phyloP scores from a whole-genome alignment of 2,329 filamentous ascomycete genomes.

The Fusarium tricinctum region DNA sequence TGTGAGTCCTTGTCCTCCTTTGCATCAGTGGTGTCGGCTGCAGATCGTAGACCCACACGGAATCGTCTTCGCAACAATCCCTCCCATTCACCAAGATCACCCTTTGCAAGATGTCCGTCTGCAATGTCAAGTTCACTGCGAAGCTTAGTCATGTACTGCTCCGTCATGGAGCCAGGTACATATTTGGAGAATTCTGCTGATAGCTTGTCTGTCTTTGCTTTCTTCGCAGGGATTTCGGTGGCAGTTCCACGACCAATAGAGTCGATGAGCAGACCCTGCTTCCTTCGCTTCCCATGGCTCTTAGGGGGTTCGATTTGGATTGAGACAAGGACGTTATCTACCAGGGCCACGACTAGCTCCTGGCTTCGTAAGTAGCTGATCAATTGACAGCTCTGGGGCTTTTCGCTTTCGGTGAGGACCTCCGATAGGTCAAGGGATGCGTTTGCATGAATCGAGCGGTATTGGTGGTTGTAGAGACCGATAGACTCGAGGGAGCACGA shows the following conservation, averaged over 20 bases:
- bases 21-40: slow-evolving; percentile 34
- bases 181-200: slow-evolving; percentile 54
- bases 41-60: slow-evolving; percentile 56
- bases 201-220: slow-evolving; percentile 50
- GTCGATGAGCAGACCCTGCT: slow-evolving; percentile 77
- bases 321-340: slow-evolving; percentile 74
- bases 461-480: slow-evolving; percentile 78
- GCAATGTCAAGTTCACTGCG: slow-evolving; percentile 61
- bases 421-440: slow-evolving; percentile 60
- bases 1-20: slow-evolving; percentile 46
- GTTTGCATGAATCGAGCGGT: slow-evolving; percentile 70
- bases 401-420: slow-evolving; percentile 55
- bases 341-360: slow-evolving; percentile 74
- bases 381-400: slow-evolving; percentile 59
- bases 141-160: slow-evolving; percentile 63
- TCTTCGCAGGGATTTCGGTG: slow-evolving; percentile 56
- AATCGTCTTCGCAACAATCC: slow-evolving; percentile 64
- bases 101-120: slow-evolving; percentile 62
- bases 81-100: slow-evolving; percentile 66
- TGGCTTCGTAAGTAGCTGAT: slow-evolving; percentile 75
- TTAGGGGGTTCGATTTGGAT: slow-evolving; percentile 77
- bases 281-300: slow-evolving; percentile 67
- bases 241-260: slow-evolving; percentile 76
- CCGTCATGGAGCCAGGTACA: slow-evolving; percentile 65
- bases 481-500: slow-evolving; percentile 70